Evolutionary conservation across 441 rosid genomes (phyloP).

Genomic region (Euphorbia schlechtendalii): DNA sequence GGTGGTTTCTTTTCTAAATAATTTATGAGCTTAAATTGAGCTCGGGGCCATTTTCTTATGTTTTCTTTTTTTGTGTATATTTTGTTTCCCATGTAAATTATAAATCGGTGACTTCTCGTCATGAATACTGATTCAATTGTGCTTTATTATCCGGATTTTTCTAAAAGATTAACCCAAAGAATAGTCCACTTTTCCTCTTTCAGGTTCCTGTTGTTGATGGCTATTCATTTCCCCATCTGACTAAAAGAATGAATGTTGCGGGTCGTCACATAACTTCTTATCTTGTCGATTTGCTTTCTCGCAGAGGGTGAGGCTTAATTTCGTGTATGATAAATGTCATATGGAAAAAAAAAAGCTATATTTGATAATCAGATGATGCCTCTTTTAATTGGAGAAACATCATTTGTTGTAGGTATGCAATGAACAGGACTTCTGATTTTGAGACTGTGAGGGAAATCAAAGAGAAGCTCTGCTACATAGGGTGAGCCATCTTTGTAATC

Average conservation of each 20-base stretch:
- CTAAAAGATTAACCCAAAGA: slow-evolving; percentile 7
- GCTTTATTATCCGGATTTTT: too few relatives aligned
- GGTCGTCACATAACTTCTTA: slow-evolving; percentile 96
- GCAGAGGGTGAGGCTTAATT: slow-evolving; percentile 70
- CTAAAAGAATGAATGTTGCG: slow-evolving; percentile 98
- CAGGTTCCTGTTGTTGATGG: slow-evolving; percentile 99
- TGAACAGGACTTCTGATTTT: slow-evolving; percentile 93
- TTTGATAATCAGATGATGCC: neutral
- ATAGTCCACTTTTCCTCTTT: slow-evolving; percentile 11
- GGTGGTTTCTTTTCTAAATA: neutral
- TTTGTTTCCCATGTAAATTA: neutral
- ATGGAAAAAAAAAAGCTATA: too few relatives aligned
- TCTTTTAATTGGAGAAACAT: slow-evolving; percentile 16
- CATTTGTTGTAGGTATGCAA: slow-evolving; percentile 61
- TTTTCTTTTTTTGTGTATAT: neutral
- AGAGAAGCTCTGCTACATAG: slow-evolving; percentile 93
- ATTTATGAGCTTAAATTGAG: neutral
- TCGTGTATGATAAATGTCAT: slow-evolving; percentile 10
- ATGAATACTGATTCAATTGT: neutral
- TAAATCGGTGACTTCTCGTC: neutral
- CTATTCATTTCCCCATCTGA: slow-evolving; percentile 94
- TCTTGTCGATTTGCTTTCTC: slow-evolving; percentile 88
- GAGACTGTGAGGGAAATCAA: slow-evolving; percentile 95
- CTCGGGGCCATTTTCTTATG: neutral
- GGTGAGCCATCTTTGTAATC: slow-evolving; percentile 34